These are phyloP conservation scores for Myriosclerotinia curreyana DNA, from an alignment of 2,329 filamentous ascomycete species.

Conservation along the genomic window DNA sequence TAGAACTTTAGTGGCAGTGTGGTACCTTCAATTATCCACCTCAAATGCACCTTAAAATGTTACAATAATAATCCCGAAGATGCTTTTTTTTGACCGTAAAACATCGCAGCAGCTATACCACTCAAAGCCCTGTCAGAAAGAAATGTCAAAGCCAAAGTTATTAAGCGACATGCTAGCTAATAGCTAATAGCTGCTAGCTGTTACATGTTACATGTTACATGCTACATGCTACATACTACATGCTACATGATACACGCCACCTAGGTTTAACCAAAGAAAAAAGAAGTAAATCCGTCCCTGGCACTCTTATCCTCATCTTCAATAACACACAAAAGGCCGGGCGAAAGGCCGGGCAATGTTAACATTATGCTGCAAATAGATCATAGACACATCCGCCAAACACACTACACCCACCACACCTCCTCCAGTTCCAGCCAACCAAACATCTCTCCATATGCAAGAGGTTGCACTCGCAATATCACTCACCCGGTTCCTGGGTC, in stretches of 20 bases:
- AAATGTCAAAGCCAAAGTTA: neutral
- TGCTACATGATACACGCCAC: too few relatives aligned
- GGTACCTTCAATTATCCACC: neutral
- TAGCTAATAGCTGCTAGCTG: too few relatives aligned
- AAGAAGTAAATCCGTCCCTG: neutral
- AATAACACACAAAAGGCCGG: too few relatives aligned
- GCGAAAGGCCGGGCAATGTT: conserved; percentile 5
- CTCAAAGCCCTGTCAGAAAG: conserved; percentile 8
- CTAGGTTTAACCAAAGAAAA: neutral
- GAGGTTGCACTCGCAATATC: conserved; percentile 17
- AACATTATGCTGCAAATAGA: neutral
- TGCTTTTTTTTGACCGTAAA: neutral
- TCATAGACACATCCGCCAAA: conserved; percentile 12
- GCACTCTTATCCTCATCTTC: conserved; percentile 3
- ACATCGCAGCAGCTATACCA: conserved; percentile 1
- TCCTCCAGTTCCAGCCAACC: conserved; percentile 15
- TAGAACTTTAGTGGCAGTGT: conserved; percentile 15
- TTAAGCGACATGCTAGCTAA: neutral
- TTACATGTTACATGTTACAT: too few relatives aligned
- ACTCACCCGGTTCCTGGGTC: conserved; percentile 22
- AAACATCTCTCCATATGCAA: neutral
- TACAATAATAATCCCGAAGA: conserved; percentile 3
- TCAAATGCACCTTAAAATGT: conserved; percentile 9
- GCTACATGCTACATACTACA: neutral
- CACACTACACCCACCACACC: neutral